phyloP scores from a whole-genome alignment of 352 stramenopile genomes.

The Globisporangium parvum region DNA sequence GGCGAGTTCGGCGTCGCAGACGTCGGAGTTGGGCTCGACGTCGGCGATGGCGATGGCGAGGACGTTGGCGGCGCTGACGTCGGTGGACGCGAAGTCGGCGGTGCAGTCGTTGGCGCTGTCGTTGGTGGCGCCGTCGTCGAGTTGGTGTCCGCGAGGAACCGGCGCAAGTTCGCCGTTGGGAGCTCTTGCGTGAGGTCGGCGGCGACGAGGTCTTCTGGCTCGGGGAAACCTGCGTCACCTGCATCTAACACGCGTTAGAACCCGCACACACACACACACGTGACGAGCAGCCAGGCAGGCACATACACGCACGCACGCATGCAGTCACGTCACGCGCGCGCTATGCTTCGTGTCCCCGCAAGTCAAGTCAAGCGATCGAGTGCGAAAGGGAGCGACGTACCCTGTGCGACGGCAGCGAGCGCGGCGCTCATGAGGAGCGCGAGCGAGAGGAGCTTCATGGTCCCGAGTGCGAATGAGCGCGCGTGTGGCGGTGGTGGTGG shows the following conservation, averaged over 20 bases:
- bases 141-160: constrained; percentile 5
- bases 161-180: constrained; percentile 11
- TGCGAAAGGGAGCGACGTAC: constrained; percentile 1
- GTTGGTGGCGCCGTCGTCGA: constrained; percentile 4
- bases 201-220: not conserved
- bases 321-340: not conserved
- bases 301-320: not conserved
- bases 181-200: constrained; percentile 12
- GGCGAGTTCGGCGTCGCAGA: constrained; percentile 13
- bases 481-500: not conserved
- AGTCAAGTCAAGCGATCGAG: not conserved
- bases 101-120: constrained; percentile 14
- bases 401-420: constrained; percentile 17
- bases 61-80: constrained; percentile 13
- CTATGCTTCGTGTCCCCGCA: not conserved
- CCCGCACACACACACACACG: not conserved
- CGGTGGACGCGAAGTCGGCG: not conserved
- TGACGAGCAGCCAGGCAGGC: not conserved
- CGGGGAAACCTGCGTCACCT: constrained; percentile 19
- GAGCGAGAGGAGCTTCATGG: constrained; percentile 36
- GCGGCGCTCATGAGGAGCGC: constrained; percentile 17
- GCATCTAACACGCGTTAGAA: not conserved
- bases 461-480: no score
- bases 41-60: constrained; percentile 7
- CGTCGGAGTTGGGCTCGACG: not conserved